These are phyloP conservation scores for Penicillium sp. DNA, from an alignment of 2,329 filamentous ascomycete species.

Conservation along the genomic window DNA sequence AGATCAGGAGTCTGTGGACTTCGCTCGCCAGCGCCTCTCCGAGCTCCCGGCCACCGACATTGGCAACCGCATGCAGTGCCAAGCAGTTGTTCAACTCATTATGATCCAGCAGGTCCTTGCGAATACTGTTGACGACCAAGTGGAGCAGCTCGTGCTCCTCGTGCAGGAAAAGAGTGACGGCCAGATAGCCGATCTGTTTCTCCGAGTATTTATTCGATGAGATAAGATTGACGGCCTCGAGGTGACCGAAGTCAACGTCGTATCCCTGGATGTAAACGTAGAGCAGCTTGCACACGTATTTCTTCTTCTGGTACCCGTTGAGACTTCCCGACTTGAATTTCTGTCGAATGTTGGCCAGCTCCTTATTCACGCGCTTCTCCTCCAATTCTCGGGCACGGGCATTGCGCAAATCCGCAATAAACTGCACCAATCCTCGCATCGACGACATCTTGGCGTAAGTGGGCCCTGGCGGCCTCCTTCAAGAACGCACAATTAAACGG, in stretches of 20 bases:
- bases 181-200: slow-evolving; percentile 98
- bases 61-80: slow-evolving; percentile 94
- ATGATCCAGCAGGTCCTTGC: slow-evolving; percentile 89
- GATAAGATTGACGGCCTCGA: slow-evolving; percentile 97
- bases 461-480: not conserved
- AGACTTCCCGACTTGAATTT: slow-evolving; percentile 96
- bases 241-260: slow-evolving; percentile 98
- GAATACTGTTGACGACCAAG: slow-evolving; percentile 95
- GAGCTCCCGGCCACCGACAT: slow-evolving; percentile 95
- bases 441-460: slow-evolving; percentile 41
- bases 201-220: slow-evolving; percentile 97
- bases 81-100: slow-evolving; percentile 98
- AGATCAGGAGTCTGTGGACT: slow-evolving; percentile 90
- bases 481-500: not conserved
- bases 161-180: slow-evolving; percentile 94
- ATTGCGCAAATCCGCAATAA: slow-evolving; percentile 95
- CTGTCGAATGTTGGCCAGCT: slow-evolving; percentile 95
- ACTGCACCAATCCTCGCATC: slow-evolving; percentile 81
- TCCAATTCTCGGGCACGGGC: slow-evolving; percentile 92
- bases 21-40: slow-evolving; percentile 88
- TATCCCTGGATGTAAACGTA: slow-evolving; percentile 99
- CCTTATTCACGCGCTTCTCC: slow-evolving; percentile 99
- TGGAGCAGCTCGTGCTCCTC: slow-evolving; percentile 96
- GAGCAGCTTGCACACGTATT: slow-evolving; percentile 99
- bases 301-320: slow-evolving; percentile 98